A percentile compares a stretch with the other conserved stretches of the same genome.
Conservation (phyloP, 2,329 filamentous ascomycete genomes). For the Aspergillus sp. region DNA sequence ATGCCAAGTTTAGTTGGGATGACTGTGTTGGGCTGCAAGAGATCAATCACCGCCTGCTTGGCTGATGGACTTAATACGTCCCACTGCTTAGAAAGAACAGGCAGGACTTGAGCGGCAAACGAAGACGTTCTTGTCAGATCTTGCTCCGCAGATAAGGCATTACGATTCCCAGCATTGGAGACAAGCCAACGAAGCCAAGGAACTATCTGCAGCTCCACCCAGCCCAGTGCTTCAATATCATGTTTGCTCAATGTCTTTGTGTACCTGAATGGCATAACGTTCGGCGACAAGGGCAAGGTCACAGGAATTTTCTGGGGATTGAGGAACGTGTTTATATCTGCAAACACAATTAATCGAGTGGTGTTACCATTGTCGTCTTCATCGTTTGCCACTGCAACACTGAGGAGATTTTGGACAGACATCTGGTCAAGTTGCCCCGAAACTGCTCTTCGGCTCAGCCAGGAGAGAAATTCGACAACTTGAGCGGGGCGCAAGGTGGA, state of each 20-base stretch:
- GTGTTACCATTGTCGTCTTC: constrained; percentile 57
- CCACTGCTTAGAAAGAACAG: constrained; percentile 85
- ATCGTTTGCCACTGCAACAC: constrained; percentile 63
- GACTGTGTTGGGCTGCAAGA: constrained; percentile 68
- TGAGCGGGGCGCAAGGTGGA: constrained; percentile 79
- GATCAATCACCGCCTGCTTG: constrained; percentile 62
- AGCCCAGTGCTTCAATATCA: constrained; percentile 78
- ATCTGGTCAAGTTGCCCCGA: constrained; percentile 69
- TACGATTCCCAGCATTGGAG: constrained; percentile 60
- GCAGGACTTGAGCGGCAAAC: constrained; percentile 75
- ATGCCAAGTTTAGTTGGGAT: constrained; percentile 92
- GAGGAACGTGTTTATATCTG: constrained; percentile 71
- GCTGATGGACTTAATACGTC: constrained; percentile 69
- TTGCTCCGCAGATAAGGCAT: constrained; percentile 58
- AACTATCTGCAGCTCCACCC: constrained; percentile 79
- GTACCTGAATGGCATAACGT: constrained; percentile 81
- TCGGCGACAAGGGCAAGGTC: constrained; percentile 75
- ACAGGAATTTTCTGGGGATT: constrained; percentile 75
- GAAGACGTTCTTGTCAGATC: constrained; percentile 69
- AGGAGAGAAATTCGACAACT: constrained; percentile 77
- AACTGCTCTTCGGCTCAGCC: constrained; percentile 72
- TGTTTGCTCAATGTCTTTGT: constrained; percentile 66
- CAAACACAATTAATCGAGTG: constrained; percentile 73
- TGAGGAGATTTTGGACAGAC: constrained; percentile 69
- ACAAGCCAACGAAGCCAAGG: constrained; percentile 83